A percentile compares a stretch with the other conserved stretches of the same genome.
These are phyloP conservation scores for Botrytis fabae DNA, from an alignment of 2,329 filamentous ascomycete species.

Conservation along the genomic window DNA sequence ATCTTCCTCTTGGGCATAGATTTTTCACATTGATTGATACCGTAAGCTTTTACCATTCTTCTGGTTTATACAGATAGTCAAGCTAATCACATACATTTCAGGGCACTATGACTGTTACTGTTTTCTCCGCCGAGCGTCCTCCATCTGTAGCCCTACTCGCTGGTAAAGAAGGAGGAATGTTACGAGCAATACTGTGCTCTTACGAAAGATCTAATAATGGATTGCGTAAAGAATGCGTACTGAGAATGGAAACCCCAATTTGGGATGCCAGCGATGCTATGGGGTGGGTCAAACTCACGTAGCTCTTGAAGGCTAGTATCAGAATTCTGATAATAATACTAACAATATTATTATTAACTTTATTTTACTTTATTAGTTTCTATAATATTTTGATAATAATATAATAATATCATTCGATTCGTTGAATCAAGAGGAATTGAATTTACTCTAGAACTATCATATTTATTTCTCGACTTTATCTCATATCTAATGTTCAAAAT, in stretches of 20 bases:
- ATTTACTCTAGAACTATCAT: no score
- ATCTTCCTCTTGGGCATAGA: constrained; percentile 25
- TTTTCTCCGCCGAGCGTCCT: constrained; percentile 41
- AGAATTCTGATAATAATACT: no score
- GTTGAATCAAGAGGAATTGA: no score
- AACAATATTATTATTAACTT: no score
- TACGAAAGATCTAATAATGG: constrained; percentile 27
- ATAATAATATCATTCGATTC: no score
- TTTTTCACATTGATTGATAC: constrained; percentile 40
- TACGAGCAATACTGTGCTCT: constrained; percentile 39
- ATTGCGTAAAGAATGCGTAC: constrained; percentile 28
- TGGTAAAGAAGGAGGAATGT: constrained; percentile 42
- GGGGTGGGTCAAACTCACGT: constrained; percentile 25
- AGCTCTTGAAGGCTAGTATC: not conserved
- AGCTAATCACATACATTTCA: constrained; percentile 5
- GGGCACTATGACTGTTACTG: constrained; percentile 34
- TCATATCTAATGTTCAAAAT: no score
- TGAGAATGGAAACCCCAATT: constrained; percentile 30
- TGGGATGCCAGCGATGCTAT: constrained; percentile 19
- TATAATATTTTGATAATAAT: no score
- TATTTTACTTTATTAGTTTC: no score
- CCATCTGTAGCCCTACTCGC: constrained; percentile 40
- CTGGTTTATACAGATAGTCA: not conserved
- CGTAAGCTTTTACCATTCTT: not conserved
- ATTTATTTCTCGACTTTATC: no score